phyloP scores from a whole-genome alignment of 1,284 basidiomycete species.

The Xerocomus nothofagi region DNA sequence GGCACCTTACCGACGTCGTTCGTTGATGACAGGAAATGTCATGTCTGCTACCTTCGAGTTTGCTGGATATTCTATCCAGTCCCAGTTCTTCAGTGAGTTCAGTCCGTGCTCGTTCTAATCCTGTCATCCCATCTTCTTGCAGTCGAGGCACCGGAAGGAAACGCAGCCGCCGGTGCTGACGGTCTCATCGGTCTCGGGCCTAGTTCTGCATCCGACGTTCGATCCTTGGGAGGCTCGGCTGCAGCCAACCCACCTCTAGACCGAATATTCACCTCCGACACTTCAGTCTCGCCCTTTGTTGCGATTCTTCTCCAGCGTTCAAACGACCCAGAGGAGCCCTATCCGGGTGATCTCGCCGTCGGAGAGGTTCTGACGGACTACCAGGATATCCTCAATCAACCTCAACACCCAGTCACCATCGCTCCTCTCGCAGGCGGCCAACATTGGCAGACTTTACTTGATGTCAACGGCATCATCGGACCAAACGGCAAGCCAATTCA shows the following conservation, averaged over 20 bases:
- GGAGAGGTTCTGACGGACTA: slow-evolving; percentile 47
- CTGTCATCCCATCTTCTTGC: neutral
- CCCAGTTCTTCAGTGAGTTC: slow-evolving; percentile 64
- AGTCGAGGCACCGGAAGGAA: slow-evolving; percentile 27
- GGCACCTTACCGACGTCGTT: neutral
- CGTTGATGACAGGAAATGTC: slow-evolving; percentile 43
- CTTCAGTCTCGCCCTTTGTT: slow-evolving; percentile 54
- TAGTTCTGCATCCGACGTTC: slow-evolving; percentile 39
- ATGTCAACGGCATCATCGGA: slow-evolving; percentile 50
- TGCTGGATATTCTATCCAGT: slow-evolving; percentile 49
- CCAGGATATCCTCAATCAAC: slow-evolving; percentile 41
- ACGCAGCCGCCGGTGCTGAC: slow-evolving; percentile 32
- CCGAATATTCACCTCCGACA: slow-evolving; percentile 60
- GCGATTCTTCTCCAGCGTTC: slow-evolving; percentile 52
- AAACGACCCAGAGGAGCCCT: slow-evolving; percentile 43
- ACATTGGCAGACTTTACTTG: slow-evolving; percentile 54
- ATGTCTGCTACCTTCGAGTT: slow-evolving; percentile 54
- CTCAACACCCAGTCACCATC: slow-evolving; percentile 43
- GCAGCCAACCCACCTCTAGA: slow-evolving; percentile 56
- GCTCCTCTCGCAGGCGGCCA: slow-evolving; percentile 41
- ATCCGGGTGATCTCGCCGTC: slow-evolving; percentile 49
- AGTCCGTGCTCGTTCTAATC: neutral
- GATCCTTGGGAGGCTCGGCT: slow-evolving; percentile 8
- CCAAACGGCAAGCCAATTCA: slow-evolving; percentile 48
- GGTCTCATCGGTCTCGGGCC: slow-evolving; percentile 57